These are phyloP conservation scores for Solanum chilense DNA, from an alignment of 257 asterid species.

Conservation along the genomic window DNA sequence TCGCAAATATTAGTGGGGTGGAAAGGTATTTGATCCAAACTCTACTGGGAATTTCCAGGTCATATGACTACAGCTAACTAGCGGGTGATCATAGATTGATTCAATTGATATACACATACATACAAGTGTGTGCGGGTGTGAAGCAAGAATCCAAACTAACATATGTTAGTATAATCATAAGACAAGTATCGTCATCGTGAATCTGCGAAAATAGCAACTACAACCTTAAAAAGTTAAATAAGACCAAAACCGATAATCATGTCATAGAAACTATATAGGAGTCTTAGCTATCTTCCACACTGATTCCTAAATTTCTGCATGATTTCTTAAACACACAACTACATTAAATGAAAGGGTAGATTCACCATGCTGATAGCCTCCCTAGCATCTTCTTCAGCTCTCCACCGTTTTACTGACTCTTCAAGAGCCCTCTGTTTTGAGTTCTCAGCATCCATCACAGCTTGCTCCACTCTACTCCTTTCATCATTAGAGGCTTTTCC, in stretches of 20 bases:
- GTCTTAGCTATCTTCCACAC: background rate
- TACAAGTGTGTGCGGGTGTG: background rate
- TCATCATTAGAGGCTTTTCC: slow-evolving; percentile 7
- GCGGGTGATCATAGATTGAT: background rate
- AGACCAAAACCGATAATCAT: background rate
- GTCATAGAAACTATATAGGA: background rate
- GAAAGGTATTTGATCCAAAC: background rate
- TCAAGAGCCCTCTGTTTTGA: slow-evolving; percentile 28
- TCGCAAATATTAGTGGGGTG: background rate
- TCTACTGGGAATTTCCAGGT: background rate
- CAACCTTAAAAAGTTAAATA: background rate
- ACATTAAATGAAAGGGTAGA: background rate
- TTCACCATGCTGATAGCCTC: slow-evolving; percentile 44
- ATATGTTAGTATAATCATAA: background rate
- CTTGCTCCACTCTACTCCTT: slow-evolving; percentile 30
- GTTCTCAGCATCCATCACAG: slow-evolving; percentile 28
- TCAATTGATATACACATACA: background rate
- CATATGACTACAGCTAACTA: background rate
- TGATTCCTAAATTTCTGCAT: background rate
- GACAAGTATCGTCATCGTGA: background rate
- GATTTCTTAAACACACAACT: background rate
- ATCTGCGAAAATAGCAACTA: background rate
- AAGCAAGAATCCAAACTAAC: background rate
- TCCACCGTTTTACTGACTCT: slow-evolving; percentile 42
- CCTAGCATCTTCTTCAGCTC: slow-evolving; percentile 49